Evolutionary conservation across 345 rosid genomes (phyloP).

Genomic region (Pistacia atlantica): DNA sequence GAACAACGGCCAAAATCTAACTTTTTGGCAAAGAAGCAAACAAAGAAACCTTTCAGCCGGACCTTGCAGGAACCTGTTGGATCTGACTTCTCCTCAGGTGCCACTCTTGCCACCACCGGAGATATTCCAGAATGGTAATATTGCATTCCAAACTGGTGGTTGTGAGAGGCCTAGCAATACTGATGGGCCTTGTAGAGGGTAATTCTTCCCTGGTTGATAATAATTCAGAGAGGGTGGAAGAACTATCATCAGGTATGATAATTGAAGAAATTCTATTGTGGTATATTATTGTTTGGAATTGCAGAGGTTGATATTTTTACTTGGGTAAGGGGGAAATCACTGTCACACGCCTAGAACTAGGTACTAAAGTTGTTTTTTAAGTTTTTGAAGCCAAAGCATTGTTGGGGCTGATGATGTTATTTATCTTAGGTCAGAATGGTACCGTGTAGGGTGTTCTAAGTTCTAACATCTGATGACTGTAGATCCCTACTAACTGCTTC

Average conservation of each 20-base stretch:
- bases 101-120: conserved; percentile 57
- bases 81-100: conserved; percentile 69
- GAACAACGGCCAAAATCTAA: conserved; percentile 49
- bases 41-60: conserved; percentile 52
- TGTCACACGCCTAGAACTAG: background rate
- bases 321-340: background rate
- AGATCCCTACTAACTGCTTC: conserved; percentile 1
- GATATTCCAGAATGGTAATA: conserved; percentile 47
- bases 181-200: conserved; percentile 51
- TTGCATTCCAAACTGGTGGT: conserved; percentile 41
- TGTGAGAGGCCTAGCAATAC: conserved; percentile 50
- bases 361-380: background rate
- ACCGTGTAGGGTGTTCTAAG: background rate
- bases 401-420: background rate
- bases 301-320: conserved; percentile 7
- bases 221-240: conserved; percentile 67
- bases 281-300: background rate
- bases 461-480: background rate
- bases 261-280: background rate
- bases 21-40: conserved; percentile 52
- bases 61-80: conserved; percentile 49
- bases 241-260: conserved; percentile 60
- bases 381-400: background rate
- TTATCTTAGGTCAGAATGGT: background rate
- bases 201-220: conserved; percentile 46